These are phyloP conservation scores for Filobasidium wieringae DNA, from an alignment of 768 basidiomycete species.

Conservation along the genomic window DNA sequence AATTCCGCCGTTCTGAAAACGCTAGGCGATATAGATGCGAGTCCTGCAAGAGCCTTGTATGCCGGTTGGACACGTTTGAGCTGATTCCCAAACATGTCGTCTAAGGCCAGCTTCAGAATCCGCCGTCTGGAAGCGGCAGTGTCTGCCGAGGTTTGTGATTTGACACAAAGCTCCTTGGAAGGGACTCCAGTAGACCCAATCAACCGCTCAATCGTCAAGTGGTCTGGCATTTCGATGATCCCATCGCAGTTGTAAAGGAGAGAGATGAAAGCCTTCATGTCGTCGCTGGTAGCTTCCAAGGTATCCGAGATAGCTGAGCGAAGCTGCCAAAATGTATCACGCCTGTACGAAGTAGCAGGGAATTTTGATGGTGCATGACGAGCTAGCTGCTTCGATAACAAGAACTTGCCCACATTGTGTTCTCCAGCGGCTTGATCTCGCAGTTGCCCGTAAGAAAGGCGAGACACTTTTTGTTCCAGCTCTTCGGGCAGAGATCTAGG, in stretches of 20 bases:
- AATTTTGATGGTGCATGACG: neutral
- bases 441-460: neutral
- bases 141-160: neutral
- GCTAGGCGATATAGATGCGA: neutral
- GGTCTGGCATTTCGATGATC: constrained; percentile 43
- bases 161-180: neutral
- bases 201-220: neutral
- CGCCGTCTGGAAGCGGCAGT: neutral
- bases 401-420: neutral
- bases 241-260: constrained; percentile 54
- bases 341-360: neutral
- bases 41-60: neutral
- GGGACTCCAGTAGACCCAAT: neutral
- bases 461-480: neutral
- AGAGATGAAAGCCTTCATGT: constrained; percentile 60
- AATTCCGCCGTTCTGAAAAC: neutral
- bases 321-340: neutral
- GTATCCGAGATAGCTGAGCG: neutral
- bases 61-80: neutral
- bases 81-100: neutral
- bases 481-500: neutral
- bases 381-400: neutral
- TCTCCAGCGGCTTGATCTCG: neutral
- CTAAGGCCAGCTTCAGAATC: neutral
- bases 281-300: constrained; percentile 38